phyloP scores from a whole-genome alignment of 306 rosid species.

The Corylus americana region DNA sequence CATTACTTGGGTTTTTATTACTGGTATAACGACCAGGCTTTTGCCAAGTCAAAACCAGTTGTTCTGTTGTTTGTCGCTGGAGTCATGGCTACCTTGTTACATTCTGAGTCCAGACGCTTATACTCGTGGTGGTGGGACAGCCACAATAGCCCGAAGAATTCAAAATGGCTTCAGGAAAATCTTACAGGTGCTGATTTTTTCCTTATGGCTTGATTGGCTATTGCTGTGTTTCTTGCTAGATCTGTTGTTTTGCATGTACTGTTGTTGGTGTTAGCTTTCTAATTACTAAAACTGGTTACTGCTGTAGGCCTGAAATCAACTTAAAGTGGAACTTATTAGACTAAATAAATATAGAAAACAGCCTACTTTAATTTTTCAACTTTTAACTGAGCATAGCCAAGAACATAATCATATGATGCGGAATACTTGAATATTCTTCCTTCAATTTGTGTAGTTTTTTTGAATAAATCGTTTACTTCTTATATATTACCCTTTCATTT shows the following conservation, averaged over 20 bases:
- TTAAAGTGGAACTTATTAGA: not conserved
- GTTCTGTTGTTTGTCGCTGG: conserved; percentile 62
- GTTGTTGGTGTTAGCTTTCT: not conserved
- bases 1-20: conserved; percentile 33
- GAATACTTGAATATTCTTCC: not conserved
- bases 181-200: conserved; percentile 66
- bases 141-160: conserved; percentile 90
- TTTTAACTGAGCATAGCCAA: not conserved
- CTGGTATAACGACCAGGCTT: conserved; percentile 44
- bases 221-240: conserved; percentile 8
- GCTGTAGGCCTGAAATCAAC: not conserved
- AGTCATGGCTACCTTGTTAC: conserved; percentile 70
- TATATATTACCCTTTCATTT: not conserved
- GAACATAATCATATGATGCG: conserved; percentile 1
- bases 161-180: conserved; percentile 99
- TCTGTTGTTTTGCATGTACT: not conserved
- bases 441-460: not conserved
- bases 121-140: conserved; percentile 99
- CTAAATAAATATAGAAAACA: not conserved
- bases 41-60: conserved; percentile 59
- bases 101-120: conserved; percentile 85
- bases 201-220: conserved; percentile 7
- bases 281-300: not conserved
- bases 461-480: not conserved
- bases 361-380: not conserved